Evolutionary conservation across 495 filamentous ascomycete genomes (phyloP).

Genomic region (Staphylotrichum longicolle): DNA sequence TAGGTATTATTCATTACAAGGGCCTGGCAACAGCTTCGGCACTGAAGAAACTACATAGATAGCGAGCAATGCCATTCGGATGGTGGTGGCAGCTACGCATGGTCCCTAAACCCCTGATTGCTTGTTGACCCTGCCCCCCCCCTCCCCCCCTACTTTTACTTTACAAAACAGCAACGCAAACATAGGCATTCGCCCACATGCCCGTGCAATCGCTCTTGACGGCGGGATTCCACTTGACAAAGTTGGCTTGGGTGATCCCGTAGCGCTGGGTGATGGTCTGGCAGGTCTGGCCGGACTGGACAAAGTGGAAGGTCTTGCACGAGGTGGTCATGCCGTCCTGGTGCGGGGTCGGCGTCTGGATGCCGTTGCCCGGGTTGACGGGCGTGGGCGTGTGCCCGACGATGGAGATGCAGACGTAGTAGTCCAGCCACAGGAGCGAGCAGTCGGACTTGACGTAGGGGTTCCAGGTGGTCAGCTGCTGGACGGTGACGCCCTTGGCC

Average conservation of each 20-base stretch:
- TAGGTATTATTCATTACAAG: no score
- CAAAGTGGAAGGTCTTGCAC: constrained; percentile 19
- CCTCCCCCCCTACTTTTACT: no score
- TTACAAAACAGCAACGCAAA: constrained; percentile 17
- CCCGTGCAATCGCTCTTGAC: constrained; percentile 11
- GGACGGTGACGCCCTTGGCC: constrained; percentile 1
- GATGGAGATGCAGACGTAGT: no score
- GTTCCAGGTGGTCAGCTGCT: constrained; percentile 24
- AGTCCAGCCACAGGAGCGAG: background rate
- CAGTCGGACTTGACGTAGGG: constrained; percentile 15
- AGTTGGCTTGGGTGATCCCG: constrained; percentile 2
- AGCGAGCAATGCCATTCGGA: no score
- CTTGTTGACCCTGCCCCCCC: no score
- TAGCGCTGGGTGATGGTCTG: background rate
- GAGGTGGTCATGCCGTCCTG: constrained; percentile 16
- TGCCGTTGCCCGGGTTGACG: background rate
- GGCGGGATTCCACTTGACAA: constrained; percentile 25
- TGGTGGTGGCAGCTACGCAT: no score
- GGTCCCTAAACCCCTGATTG: no score
- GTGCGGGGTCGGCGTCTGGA: constrained; percentile 14
- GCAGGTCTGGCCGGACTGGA: background rate
- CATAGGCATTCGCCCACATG: constrained; percentile 22
- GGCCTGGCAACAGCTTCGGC: no score
- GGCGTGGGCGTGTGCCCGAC: no score
- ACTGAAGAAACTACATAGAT: no score